Base-by-base conservation (phyloP, 2,329 filamentous ascomycete genomes). In the Fusarium sp. region DNA sequence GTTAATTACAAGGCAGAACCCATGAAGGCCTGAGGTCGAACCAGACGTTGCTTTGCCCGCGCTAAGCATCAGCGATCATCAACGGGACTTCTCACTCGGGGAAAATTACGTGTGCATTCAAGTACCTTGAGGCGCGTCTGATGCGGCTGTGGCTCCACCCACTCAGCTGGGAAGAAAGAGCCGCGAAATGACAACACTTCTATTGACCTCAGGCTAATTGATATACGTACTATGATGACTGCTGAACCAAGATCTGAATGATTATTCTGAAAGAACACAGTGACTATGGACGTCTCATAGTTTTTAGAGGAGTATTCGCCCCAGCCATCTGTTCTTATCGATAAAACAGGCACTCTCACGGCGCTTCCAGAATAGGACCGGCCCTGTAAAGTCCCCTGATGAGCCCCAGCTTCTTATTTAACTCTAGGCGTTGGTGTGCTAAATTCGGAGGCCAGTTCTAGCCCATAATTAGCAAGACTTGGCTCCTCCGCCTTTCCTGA, bases 81-180 rank as follows among this genome's bases (percentile, higher is more conserved):
- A 62, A 50, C 44, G 49, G 54, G 65, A 76, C 74, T 60, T 69
- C 32, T 38, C 37, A 53, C 59, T 46, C 38, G 61, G 55, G 56
- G 57, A 41, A 59, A 59, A 35, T 37, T 53, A 49, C 20, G 45
- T 35, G 46, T 42, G 26, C 26, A 46, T 55, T 17, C 38, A 67
- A 50, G 74, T 76, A 76, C 60, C 61, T 38, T 60, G 55, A 66
- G 53, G 67, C 74, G 69, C 69, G 72, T 70, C 59, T 64, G 60
- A 74, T 76, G 73, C 74, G 74, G 73, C 73, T 74, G 70, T 63
- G 42, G 64, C 60, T 62, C 69, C 71, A 69, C 71, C 70, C 52
- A 41, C 38, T 49, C 17, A 45, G 30, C 37, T 50, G 33, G 62
- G 50, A 62, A 60, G 57, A 55, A 57, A 75, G 74, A 76, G 72